phyloP scores from a whole-genome alignment of 2,329 filamentous ascomycete species.

The Corniculantispora saksenae region DNA sequence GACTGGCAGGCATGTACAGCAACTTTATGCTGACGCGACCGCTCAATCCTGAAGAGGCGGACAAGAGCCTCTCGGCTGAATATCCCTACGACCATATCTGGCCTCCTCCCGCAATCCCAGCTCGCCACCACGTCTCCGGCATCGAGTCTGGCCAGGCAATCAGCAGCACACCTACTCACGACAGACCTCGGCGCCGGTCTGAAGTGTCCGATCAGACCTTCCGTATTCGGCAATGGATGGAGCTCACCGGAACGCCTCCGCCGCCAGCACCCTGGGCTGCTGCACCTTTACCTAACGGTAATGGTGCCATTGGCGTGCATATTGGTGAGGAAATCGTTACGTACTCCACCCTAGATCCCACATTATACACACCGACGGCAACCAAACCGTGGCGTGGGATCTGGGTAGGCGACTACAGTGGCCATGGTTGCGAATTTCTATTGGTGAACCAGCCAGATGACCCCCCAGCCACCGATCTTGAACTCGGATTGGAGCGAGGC shows the following conservation, averaged over 20 bases:
- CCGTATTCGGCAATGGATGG: slow-evolving; percentile 74
- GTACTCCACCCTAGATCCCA: slow-evolving; percentile 69
- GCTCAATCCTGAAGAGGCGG: slow-evolving; percentile 37
- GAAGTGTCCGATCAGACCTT: slow-evolving; percentile 73
- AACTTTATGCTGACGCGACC: slow-evolving; percentile 68
- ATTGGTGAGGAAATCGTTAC: slow-evolving; percentile 61
- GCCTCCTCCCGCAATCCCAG: slow-evolving; percentile 74
- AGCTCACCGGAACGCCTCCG: slow-evolving; percentile 50
- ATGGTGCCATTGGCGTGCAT: slow-evolving; percentile 42
- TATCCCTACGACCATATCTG: slow-evolving; percentile 63
- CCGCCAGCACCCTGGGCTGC: slow-evolving; percentile 34
- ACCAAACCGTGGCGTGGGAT: slow-evolving; percentile 86
- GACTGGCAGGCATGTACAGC: slow-evolving; percentile 56
- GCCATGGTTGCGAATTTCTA: slow-evolving; percentile 87
- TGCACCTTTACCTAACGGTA: slow-evolving; percentile 27
- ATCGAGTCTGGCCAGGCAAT: slow-evolving; percentile 28
- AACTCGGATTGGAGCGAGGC: slow-evolving; percentile 41
- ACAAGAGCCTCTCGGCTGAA: slow-evolving; percentile 29
- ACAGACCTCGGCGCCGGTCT: slow-evolving; percentile 48
- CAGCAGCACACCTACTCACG: slow-evolving; percentile 29
- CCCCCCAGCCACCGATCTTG: slow-evolving; percentile 39
- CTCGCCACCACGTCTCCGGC: slow-evolving; percentile 52
- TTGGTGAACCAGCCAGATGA: slow-evolving; percentile 72
- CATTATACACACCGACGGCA: slow-evolving; percentile 76
- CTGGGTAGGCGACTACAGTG: slow-evolving; percentile 88